Evolutionary conservation across 768 basidiomycete genomes (phyloP), one percentile per base, ranked within the genome.

Genomic region (Coprinopsis cinerea): DNA sequence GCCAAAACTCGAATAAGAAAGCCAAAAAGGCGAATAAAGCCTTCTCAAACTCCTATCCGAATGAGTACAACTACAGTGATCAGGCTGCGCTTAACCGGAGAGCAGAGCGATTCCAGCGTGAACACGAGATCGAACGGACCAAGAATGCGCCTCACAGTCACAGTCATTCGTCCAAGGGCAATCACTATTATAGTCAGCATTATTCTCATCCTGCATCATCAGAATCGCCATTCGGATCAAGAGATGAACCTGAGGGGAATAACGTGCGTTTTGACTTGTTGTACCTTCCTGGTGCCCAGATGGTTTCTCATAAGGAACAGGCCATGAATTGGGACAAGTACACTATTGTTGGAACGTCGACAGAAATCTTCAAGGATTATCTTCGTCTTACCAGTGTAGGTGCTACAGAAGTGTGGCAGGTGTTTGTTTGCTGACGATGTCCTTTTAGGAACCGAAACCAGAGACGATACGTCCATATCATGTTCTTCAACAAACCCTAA

Each of bases 291-390:
- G n/a, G n/a, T n/a, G n/a, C n/a, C n/a, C n/a, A n/a, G n/a, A n/a
- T n/a, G n/a, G n/a, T n/a, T n/a, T n/a, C n/a, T n/a, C n/a, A n/a
- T n/a, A n/a, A n/a, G n/a, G n/a, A n/a, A n/a, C n/a, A n/a, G n/a
- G 93, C 95, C 7, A 85, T 92, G 47, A 85, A 94, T 63, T 99
- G 96, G 96, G 96, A 99, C 70, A 82, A 82, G 51, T 77, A 83
- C 66, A 97, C 94, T 5, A 97, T 99, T 59, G 92, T 95, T 49
- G 96, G 96, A 44, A 94, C 87, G 35, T 92, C 79, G 47, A 75
- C 77, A 59, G 88, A 88, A 57, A 69, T 96, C 22, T 97, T 97
- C 75, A 99, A 98, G 72, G 89, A 94, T 53, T 99, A 97, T 66
- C 73, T 99, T 15, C 83, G 96, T 37, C 69, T 99, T 49, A 99